Base-by-base conservation (phyloP, 108 stramenopile species). In the Chaetoceros tenuissimus region DNA sequence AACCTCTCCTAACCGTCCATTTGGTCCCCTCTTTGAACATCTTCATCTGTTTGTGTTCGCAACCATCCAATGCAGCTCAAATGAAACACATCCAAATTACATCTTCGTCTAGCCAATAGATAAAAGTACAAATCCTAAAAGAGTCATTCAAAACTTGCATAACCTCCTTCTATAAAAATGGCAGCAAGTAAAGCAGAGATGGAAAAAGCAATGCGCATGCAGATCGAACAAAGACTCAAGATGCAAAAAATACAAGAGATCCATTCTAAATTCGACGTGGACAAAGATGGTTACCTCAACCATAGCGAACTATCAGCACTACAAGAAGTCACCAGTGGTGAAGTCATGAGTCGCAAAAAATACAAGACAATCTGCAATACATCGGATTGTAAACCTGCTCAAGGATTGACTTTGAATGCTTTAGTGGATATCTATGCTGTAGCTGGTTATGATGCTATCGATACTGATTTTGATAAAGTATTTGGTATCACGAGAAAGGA, bases 251-350 rank as follows among this genome's bases (percentile, higher is more conserved):
- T 40, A 40, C 5, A 40, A 40, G 34, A 40, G 13, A 40, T 55
- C 13, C 53, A 55, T 34, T 31, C 31, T 22, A 16, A 18, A 31
- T 55, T 55, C 3, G 53, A 55, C 44, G 18, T 22, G 19, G 53
- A 55, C 44, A 43, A 55, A 44, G 53, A 55, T 8, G 55, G 55
- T 2, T 55, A 21, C 21, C 46, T 55, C 0, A 55, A 55, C 20
- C 55, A 55, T 47, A 24, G 23, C 2, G 55, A 55, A 46, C 47
- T 55, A 46, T 47, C 46, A 47, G 43, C 46, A 45, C 47, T 55
- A 23, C 55, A 55, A 21, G 3, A 47, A 2, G 46, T 55, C 10
- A 55, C 55, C 24, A 47, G 45, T 17, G 55, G 55, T 17, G 45
- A 55, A n/a, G 45, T 24, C 0, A 55, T 55, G 45, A 47, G 24